These are phyloP conservation scores for Strobilomyces confusus DNA, from an alignment of 768 basidiomycete genomes.

Conservation along the genomic window DNA sequence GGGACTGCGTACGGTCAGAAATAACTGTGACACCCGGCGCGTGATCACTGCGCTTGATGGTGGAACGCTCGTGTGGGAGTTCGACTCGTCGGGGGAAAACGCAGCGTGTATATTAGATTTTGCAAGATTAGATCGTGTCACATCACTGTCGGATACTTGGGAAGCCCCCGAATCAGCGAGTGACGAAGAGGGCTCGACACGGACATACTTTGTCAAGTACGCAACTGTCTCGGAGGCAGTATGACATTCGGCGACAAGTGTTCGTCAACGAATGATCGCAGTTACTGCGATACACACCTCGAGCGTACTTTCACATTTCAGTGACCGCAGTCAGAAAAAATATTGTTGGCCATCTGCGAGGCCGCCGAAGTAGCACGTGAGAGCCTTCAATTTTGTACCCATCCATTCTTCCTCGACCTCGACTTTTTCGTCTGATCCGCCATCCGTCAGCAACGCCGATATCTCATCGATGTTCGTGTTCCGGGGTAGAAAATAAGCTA, in stretches of 20 bases:
- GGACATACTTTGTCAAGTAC: not conserved
- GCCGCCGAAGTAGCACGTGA: conserved; percentile 93
- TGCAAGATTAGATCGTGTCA: not conserved
- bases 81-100: not conserved
- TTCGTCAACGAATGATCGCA: not conserved
- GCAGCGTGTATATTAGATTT: not conserved
- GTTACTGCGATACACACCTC: not conserved
- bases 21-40: too few species aligned
- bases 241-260: not conserved
- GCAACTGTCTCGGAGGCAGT: not conserved
- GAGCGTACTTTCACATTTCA: not conserved
- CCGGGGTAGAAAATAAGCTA: conserved; percentile 88
- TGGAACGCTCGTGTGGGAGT: too few species aligned
- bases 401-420: conserved; percentile 98
- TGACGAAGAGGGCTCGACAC: not conserved
- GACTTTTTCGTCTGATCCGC: conserved; percentile 46
- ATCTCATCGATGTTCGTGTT: conserved; percentile 77
- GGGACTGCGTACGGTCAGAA: too few species aligned
- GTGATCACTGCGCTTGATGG: too few species aligned
- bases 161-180: not conserved
- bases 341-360: conserved; percentile 65
- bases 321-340: conserved; percentile 38
- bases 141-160: not conserved
- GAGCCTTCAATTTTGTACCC: conserved; percentile 86
- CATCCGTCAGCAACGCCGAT: conserved; percentile 40